phyloP scores from a whole-genome alignment of 2,329 filamentous ascomycete species.

The Penicillium sp. region DNA sequence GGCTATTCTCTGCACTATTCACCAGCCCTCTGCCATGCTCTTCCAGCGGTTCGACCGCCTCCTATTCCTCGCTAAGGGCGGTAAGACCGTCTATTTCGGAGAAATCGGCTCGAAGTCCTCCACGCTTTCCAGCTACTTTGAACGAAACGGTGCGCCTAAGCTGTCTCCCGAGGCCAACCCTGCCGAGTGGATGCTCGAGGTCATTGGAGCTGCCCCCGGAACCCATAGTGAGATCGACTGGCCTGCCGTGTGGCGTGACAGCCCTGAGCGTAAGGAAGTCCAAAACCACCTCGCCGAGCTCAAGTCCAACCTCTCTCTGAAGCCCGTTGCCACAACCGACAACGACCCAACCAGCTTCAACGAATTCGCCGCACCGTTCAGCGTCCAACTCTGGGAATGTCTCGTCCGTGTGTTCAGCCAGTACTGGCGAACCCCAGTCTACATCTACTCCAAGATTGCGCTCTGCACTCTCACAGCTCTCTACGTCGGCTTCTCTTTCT shows the following conservation, averaged over 20 bases:
- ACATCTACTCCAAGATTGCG: constrained; percentile 78
- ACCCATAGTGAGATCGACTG: constrained; percentile 63
- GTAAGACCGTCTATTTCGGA: constrained; percentile 68
- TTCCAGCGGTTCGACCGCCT: constrained; percentile 78
- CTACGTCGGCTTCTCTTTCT: constrained; percentile 84
- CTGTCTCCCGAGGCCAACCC: constrained; percentile 66
- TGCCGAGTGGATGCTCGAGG: constrained; percentile 70
- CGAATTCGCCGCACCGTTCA: constrained; percentile 78
- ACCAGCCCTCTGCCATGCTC: constrained; percentile 92
- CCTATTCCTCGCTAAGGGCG: constrained; percentile 62
- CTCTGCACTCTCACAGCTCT: constrained; percentile 66
- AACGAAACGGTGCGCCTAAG: constrained; percentile 58
- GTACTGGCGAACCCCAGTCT: constrained; percentile 85
- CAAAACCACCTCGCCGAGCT: constrained; percentile 56
- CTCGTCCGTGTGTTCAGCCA: constrained; percentile 77
- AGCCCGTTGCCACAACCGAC: constrained; percentile 37
- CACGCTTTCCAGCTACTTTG: constrained; percentile 62
- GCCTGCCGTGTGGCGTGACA: constrained; percentile 61
- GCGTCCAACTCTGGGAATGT: constrained; percentile 64
- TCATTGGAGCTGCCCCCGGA: constrained; percentile 60
- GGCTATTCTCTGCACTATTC: constrained; percentile 94
- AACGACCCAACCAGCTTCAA: constrained; percentile 58
- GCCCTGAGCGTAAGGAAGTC: constrained; percentile 55
- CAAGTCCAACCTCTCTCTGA: constrained; percentile 41
- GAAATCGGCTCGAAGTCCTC: constrained; percentile 60